A percentile compares a stretch with the other conserved stretches of the same genome.
Conservation (phyloP, 768 basidiomycete species). For the Amanita inopinata region DNA sequence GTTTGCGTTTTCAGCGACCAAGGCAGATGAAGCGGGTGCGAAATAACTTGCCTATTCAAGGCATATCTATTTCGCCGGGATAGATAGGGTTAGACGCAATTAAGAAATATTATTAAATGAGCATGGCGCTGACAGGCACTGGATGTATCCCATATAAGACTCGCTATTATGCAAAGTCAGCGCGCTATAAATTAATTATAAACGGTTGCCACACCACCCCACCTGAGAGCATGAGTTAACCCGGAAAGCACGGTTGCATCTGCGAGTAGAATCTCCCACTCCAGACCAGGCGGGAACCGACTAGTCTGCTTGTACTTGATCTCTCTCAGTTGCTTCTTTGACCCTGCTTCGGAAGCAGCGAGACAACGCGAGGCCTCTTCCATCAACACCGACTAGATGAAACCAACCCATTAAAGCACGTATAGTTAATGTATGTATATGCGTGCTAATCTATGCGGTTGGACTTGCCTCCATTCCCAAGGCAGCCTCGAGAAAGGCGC, state of each 20-base stretch:
- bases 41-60: slow-evolving; percentile 40
- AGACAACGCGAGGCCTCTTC: slow-evolving; percentile 51
- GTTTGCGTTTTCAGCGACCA: not conserved
- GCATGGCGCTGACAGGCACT: slow-evolving; percentile 50
- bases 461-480: slow-evolving; percentile 66
- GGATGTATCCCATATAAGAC: slow-evolving; percentile 69
- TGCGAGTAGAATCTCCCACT: slow-evolving; percentile 71
- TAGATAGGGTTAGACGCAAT: not conserved
- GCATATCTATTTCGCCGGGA: slow-evolving; percentile 20
- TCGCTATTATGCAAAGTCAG: slow-evolving; percentile 32
- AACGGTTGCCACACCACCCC: slow-evolving; percentile 10
- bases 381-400: slow-evolving; percentile 44
- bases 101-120: slow-evolving; percentile 1
- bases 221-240: slow-evolving; percentile 64
- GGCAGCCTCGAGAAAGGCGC: slow-evolving; percentile 68
- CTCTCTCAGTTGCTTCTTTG: slow-evolving; percentile 38
- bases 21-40: not conserved
- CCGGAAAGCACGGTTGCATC: slow-evolving; percentile 66
- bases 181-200: not conserved
- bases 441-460: not conserved
- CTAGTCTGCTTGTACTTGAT: slow-evolving; percentile 25
- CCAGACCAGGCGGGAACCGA: slow-evolving; percentile 50
- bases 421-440: too few relatives aligned
- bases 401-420: not conserved
- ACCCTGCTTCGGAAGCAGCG: slow-evolving; percentile 47